These are phyloP conservation scores for Trypanosoma cruzi DNA, from an alignment of 208 protist species.

Conservation along the genomic window DNA sequence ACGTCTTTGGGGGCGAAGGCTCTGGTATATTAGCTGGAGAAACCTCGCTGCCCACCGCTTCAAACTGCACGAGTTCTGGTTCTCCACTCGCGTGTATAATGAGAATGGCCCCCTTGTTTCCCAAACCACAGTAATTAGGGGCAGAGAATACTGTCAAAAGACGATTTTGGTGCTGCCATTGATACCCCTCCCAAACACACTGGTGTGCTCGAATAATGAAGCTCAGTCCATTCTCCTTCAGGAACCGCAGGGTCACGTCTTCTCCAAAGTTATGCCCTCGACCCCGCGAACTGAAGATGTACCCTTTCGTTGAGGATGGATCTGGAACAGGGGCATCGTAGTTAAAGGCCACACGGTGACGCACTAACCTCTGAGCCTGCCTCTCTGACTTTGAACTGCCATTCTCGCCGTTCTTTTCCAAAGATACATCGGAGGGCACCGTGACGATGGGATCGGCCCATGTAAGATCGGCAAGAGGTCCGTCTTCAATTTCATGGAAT, in stretches of 20 bases:
- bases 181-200: slow-evolving; percentile 97
- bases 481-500: slow-evolving; percentile 93
- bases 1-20: slow-evolving; percentile 40
- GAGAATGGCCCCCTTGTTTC: slow-evolving; percentile 98
- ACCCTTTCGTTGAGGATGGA: slow-evolving; percentile 79
- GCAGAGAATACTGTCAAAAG: slow-evolving; percentile 99
- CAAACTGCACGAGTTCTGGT: slow-evolving; percentile 71
- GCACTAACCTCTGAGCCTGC: background rate
- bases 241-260: slow-evolving; percentile 97
- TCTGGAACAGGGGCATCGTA: slow-evolving; percentile 19
- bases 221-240: slow-evolving; percentile 96
- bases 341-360: slow-evolving; percentile 1
- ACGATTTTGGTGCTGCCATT: slow-evolving; percentile 98
- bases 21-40: slow-evolving; percentile 16
- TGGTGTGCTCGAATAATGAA: slow-evolving; percentile 99
- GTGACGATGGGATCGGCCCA: slow-evolving; percentile 97
- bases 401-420: background rate
- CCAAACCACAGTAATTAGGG: slow-evolving; percentile 99
- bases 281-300: slow-evolving; percentile 97
- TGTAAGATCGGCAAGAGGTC: slow-evolving; percentile 99
- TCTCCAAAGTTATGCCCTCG: slow-evolving; percentile 98
- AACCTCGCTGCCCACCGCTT: slow-evolving; percentile 26
- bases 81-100: slow-evolving; percentile 52
- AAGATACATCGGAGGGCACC: background rate
- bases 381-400: no score